Evolutionary conservation across 2,329 filamentous ascomycete species (phyloP), one percentile per base, ranked within the genome.

Genomic region (Colletotrichum falcatum): DNA sequence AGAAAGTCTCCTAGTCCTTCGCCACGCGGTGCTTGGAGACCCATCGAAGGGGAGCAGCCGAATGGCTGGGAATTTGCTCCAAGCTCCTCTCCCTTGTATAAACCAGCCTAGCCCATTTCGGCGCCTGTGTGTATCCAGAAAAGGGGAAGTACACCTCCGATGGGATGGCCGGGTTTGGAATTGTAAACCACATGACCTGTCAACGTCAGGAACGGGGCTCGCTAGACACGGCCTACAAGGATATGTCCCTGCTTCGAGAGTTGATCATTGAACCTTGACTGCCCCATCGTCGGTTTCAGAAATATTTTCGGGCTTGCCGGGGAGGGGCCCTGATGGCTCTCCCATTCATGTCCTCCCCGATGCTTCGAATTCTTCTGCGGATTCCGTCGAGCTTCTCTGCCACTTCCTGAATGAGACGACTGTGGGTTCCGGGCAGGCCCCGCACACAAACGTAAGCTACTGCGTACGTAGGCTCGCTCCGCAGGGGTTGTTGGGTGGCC

Each of bases 21-120:
- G 69, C 69, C 63, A 73, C 69, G 69, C 69, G 65, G 58, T 39
- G 64, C 65, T 64, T 65, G 64, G 55, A 55, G 71, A 65, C 71
- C 71, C 71, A 72, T 65, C 53, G 20, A 73, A 69, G 71, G 69
- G 71, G 71, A 72, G 53, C 63, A 73, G 71, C 71, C 71, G 71
- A 73, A 73, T 73, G 71, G 71, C 46, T 73, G 71, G 69, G 71
- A 65, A 73, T 71, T 49, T 46, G 54, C 54, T 60, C 42, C 46
- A 39, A 61, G 30, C 49, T 48, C 54, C 59, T 37, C 35, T 35
- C 63, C 68, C 63, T 66, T 61, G 68, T 55, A 59, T 35, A 68
- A 56, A 30, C 68, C 61, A 71, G 51, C 23, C 68, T 64, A 33
- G 30, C 7, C 70, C 66, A n/a, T 49, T 58, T 70, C 42, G 48